Evolutionary conservation across 768 basidiomycete species (phyloP), one percentile per base, ranked within the genome.

Genomic region (Mycena crocata): DNA sequence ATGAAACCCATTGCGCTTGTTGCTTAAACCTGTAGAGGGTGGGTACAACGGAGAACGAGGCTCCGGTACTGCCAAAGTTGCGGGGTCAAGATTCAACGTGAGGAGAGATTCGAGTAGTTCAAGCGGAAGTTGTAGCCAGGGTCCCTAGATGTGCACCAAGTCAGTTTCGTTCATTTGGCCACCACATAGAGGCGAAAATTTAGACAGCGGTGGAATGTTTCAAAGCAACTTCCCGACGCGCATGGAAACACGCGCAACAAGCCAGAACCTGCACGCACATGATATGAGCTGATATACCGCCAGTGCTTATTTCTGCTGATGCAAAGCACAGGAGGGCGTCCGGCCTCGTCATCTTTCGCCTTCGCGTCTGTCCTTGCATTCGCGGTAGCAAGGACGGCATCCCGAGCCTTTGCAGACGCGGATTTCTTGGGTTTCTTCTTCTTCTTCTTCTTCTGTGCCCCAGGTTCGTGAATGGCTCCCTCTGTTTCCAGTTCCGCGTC

Each of bases 271-370:
- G 65, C 50, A 89, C 90, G 65, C 80, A 94, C 93, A 77, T 94
- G 93, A 76, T 93, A 95, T 26, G 94, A 94, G 79, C 92, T 94
- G 79, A 96, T 95, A 73, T 95, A 95, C 31, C 90, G 88, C 95
- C 94, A 95, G 73, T 96, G 95, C 77, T 96, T 96, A 82, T 96
- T 95, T 70, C 95, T 87, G 80, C 92, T 93, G 72, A 96, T 96
- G 76, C 92, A 93, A 4, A 96, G 85, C 37, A 92, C 88, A 0
- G 90, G 85, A 19, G 88, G 88, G 48, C 86, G 86, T 37, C 81
- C 80, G 31, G 86, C 85, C 31, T 79, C 78, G 34, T 83, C 80
- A 30, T 70, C 74, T 48, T 70, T 72, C 24, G 73, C 75, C 57
- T 75, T 72, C 35, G 76, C 60, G 64, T 78, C 82, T 21, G 73